Conservation (phyloP, 2,329 filamentous ascomycete genomes). For the Curvularia hawaiiensis region DNA sequence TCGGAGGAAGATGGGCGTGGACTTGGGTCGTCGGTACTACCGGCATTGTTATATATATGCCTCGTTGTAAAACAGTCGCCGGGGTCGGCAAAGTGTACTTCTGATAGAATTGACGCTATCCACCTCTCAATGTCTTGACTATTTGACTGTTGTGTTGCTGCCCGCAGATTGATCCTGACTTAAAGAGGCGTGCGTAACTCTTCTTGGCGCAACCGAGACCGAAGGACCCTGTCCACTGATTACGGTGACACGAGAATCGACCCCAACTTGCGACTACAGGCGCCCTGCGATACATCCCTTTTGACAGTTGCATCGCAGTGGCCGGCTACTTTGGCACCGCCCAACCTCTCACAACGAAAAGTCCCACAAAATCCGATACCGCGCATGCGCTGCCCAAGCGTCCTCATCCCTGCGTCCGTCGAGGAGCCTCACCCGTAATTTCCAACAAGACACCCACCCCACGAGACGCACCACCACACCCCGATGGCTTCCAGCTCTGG, state of each 20-base stretch:
- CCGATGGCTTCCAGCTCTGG: constrained; percentile 72
- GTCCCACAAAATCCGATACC: constrained; percentile 17
- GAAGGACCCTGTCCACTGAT: constrained; percentile 23
- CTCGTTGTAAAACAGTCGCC: constrained; percentile 47
- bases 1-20: constrained; percentile 34
- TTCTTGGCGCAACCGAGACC: constrained; percentile 23
- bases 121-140: constrained; percentile 25
- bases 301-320: constrained; percentile 23
- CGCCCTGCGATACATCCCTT: constrained; percentile 26
- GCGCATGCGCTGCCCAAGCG: constrained; percentile 45
- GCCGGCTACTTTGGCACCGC: constrained; percentile 15
- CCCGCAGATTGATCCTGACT: constrained; percentile 3
- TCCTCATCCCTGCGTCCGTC: constrained; percentile 41
- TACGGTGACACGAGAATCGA: constrained; percentile 34
- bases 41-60: constrained; percentile 46
- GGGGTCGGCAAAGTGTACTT: constrained; percentile 44
- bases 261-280: constrained; percentile 23
- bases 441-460: constrained; percentile 34
- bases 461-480: constrained; percentile 36
- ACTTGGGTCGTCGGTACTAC: constrained; percentile 37
- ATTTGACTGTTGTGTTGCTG: constrained; percentile 14
- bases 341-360: constrained; percentile 18
- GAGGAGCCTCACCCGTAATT: constrained; percentile 41
- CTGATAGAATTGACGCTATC: constrained; percentile 44
- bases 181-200: constrained; percentile 21